Percentiles rank a stretch among this genome's conserved stretches.
Evolutionary conservation across 805 yeast genomes (phyloP).

Genomic region (Pichia phayaonensis): DNA sequence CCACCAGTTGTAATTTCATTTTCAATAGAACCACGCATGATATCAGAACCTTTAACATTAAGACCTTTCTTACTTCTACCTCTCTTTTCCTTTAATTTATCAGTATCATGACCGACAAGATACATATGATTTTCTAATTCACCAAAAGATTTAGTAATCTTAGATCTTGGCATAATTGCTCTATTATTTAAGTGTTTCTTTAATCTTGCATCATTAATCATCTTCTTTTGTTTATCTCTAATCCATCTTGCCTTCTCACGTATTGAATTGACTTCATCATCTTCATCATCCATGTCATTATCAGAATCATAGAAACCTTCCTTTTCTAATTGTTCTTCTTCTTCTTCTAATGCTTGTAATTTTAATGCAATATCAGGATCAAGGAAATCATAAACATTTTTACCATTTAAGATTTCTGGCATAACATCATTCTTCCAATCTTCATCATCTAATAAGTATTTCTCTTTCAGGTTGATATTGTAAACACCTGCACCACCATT

Average conservation of each 20-base stretch:
- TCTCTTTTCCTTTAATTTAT: slow-evolving; percentile 44
- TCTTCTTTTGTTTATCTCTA: slow-evolving; percentile 87
- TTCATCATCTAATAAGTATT: slow-evolving; percentile 86
- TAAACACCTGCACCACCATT: slow-evolving; percentile 99
- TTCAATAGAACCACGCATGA: slow-evolving; percentile 37
- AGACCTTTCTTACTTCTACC: slow-evolving; percentile 14
- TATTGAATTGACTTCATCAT: slow-evolving; percentile 58
- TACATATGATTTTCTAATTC: slow-evolving; percentile 89
- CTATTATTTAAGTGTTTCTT: slow-evolving; percentile 83
- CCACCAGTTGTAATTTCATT: slow-evolving; percentile 15
- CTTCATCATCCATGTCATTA: slow-evolving; percentile 50
- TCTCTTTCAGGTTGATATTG: slow-evolving; percentile 88
- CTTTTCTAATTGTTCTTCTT: slow-evolving; percentile 85
- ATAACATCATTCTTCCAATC: slow-evolving; percentile 96
- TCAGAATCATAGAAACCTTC: slow-evolving; percentile 97
- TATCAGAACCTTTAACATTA: slow-evolving; percentile 68
- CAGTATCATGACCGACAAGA: slow-evolving; percentile 80
- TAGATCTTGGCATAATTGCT: slow-evolving; percentile 86
- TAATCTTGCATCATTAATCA: slow-evolving; percentile 82
- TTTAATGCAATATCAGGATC: slow-evolving; percentile 94
- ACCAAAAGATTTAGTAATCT: slow-evolving; percentile 61
- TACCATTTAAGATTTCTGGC: slow-evolving; percentile 96
- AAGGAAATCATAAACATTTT: slow-evolving; percentile 92
- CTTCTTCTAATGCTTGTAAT: slow-evolving; percentile 91
- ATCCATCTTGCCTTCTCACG: slow-evolving; percentile 91